These are phyloP conservation scores for Effrenium voratum DNA, from an alignment of 73 alveolate species.

Conservation along the genomic window DNA sequence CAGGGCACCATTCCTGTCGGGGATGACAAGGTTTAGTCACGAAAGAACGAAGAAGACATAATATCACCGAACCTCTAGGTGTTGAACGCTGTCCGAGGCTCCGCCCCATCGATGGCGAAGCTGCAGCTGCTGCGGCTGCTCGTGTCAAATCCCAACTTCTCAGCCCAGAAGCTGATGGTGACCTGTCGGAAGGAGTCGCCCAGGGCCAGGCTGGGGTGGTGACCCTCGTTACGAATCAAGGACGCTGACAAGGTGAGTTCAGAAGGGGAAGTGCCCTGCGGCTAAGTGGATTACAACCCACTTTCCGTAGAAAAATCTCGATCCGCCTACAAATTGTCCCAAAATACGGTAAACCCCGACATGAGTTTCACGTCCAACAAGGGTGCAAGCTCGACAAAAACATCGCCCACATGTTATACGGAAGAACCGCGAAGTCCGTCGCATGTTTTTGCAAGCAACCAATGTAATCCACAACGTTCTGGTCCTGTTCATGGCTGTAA, in stretches of 20 bases:
- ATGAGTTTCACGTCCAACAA: background rate
- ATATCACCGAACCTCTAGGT: too few relatives aligned
- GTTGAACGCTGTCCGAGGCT: background rate
- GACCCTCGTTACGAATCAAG: background rate
- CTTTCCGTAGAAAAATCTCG: too few relatives aligned
- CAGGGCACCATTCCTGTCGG: too few relatives aligned
- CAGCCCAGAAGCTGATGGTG: constrained; percentile 70
- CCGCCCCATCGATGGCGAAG: constrained; percentile 70
- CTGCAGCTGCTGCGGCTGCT: constrained; percentile 70
- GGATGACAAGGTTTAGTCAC: too few relatives aligned
- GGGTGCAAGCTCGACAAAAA: background rate
- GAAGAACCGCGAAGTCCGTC: background rate
- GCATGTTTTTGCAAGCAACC: background rate
- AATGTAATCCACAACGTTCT: too few relatives aligned
- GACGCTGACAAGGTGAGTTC: background rate
- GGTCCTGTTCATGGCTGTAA: too few relatives aligned
- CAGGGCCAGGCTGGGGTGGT: background rate
- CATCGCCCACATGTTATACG: background rate
- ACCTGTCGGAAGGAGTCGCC: background rate
- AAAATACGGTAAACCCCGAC: too few relatives aligned
- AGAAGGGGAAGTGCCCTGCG: background rate
- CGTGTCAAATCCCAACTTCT: constrained; percentile 73
- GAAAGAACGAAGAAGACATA: too few relatives aligned
- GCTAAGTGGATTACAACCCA: too few relatives aligned
- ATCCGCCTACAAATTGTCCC: too few relatives aligned